Evolutionary conservation across 306 rosid genomes (phyloP), one percentile per base, ranked within the genome.

Genomic region (Trichosanthes cucumerina): DNA sequence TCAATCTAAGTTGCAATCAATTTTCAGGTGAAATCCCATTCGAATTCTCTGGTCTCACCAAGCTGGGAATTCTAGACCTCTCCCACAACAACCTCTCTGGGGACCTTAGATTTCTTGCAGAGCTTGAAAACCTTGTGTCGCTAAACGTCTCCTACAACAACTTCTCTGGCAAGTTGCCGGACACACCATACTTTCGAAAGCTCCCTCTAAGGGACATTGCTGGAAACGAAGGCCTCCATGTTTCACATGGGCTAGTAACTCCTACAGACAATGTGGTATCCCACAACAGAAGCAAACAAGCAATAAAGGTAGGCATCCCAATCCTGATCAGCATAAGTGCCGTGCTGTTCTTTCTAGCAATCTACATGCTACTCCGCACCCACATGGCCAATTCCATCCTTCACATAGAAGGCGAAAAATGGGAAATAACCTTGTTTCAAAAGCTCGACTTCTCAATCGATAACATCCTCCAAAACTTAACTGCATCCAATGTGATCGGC

Each of bases 401-500:
- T 4, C 85, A 81, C 62, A 71, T 41, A 81, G 89, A 89, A 73
- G 80, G 78, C 53, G 90, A 81, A 28, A 73, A 53, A 24, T 96
- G 99, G 99, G 91, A 92, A 54, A 83, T 91, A 83, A 96, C 96
- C 62, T 79, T 89, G 59, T 93, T 86, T 72, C 99, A 96, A 83
- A 96, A 96, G 78, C 86, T 82, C 6, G 91, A 88, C 4, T 81
- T 89, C 85, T 86, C 90, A 4, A 82, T 90, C 54, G 91, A 89
- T 24, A 88, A 90, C 83, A 73, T 91, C 13, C 88, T 90, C 77
- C 33, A 47, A 79, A 90, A 87, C 76, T 80, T 93, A 57, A 90
- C 92, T 13, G 79, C 93, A 43, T 75, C 92, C 21, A 91, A 91
- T 65, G 91, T 91, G 70, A 87, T 93, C 62, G 98, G 93, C 39